Conservation (phyloP, 345 rosid species). For the Populus simonii region DNA sequence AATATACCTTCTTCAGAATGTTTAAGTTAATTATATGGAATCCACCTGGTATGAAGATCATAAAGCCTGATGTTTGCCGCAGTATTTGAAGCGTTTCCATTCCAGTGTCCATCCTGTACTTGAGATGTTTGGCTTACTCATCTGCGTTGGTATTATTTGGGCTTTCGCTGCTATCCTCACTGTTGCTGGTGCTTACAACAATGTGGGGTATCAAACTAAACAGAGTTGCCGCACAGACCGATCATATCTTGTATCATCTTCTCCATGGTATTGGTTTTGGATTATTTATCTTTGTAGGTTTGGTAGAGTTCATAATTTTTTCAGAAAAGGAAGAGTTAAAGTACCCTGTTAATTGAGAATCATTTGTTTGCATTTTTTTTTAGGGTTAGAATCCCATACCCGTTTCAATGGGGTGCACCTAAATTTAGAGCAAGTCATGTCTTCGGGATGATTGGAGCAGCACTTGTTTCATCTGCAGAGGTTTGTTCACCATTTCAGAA, state of each 20-base stretch:
- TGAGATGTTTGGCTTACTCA: slow-evolving; percentile 83
- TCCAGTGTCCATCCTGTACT: slow-evolving; percentile 30
- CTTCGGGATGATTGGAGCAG: slow-evolving; percentile 93
- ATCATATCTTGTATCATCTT: slow-evolving; percentile 65
- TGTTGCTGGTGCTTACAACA: slow-evolving; percentile 89
- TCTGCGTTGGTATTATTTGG: slow-evolving; percentile 81
- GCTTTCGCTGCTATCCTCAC: slow-evolving; percentile 92
- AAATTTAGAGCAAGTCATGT: slow-evolving; percentile 91
- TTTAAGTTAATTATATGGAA: neutral
- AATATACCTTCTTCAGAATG: neutral
- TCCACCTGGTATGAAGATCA: neutral
- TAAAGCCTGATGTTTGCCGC: slow-evolving; percentile 23
- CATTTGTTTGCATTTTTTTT: slow-evolving; percentile 9
- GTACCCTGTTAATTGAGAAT: neutral
- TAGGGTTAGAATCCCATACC: slow-evolving; percentile 90
- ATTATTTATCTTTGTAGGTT: slow-evolving; percentile 7
- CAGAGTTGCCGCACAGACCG: slow-evolving; percentile 77
- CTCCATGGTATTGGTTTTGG: slow-evolving; percentile 63
- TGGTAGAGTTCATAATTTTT: neutral
- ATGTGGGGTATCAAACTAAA: slow-evolving; percentile 54
- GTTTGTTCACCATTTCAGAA: slow-evolving; percentile 29
- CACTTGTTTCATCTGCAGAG: slow-evolving; percentile 91
- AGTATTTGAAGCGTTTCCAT: slow-evolving; percentile 62
- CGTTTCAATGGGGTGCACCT: slow-evolving; percentile 98
- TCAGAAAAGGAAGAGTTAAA: neutral